Evolutionary conservation across 1,284 basidiomycete genomes (phyloP).

Genomic region (Blastosporella zonata): DNA sequence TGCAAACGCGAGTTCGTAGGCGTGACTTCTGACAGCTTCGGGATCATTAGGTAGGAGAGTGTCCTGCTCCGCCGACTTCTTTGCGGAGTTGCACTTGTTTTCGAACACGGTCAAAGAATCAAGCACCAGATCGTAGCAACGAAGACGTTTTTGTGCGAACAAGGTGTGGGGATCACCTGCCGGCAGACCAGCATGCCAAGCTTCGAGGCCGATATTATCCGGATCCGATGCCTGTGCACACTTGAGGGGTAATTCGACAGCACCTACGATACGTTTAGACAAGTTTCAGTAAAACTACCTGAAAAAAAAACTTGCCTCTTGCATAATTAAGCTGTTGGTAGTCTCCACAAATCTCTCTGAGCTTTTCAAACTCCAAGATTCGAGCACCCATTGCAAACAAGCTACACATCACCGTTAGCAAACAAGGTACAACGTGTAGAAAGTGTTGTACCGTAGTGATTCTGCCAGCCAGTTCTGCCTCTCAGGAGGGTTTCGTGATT

Average conservation of each 20-base stretch:
- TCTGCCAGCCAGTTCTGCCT: conserved; percentile 76
- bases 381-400: conserved; percentile 87
- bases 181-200: conserved; percentile 69
- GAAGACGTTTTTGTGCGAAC: conserved; percentile 59
- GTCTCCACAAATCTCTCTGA: conserved; percentile 82
- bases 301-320: conserved; percentile 51
- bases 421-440: neutral
- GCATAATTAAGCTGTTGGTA: conserved; percentile 84
- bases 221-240: conserved; percentile 84
- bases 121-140: conserved; percentile 82
- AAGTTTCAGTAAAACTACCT: conserved; percentile 4
- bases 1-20: conserved; percentile 80
- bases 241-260: conserved; percentile 82
- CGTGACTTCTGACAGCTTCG: conserved; percentile 67
- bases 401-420: conserved; percentile 36
- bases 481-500: conserved; percentile 72
- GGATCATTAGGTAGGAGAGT: conserved; percentile 44
- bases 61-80: conserved; percentile 23
- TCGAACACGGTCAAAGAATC: conserved; percentile 84
- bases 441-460: conserved; percentile 63
- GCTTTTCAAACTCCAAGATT: conserved; percentile 80
- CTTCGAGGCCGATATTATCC: conserved; percentile 74
- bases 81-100: conserved; percentile 42
- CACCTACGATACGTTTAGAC: conserved; percentile 46
- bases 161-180: conserved; percentile 59